These are phyloP conservation scores for Penicillium aurantiogriseum DNA, from an alignment of 2,329 filamentous ascomycete species.

Conservation along the genomic window DNA sequence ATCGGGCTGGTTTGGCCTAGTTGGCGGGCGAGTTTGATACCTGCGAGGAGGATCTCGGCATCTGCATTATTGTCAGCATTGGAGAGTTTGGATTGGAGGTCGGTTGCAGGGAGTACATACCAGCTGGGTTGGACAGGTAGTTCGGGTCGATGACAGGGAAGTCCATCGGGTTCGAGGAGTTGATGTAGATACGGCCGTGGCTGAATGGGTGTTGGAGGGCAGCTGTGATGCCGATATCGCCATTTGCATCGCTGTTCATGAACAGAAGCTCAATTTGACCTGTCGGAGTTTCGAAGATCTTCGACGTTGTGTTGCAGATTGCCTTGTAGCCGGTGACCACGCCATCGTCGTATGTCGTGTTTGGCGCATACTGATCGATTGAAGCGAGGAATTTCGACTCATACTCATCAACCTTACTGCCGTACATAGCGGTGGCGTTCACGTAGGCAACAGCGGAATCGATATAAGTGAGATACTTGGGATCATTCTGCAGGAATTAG, in stretches of 20 bases:
- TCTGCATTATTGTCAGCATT: conserved; percentile 19
- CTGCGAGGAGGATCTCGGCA: conserved; percentile 24
- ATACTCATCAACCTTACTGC: conserved; percentile 11
- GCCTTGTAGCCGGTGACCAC: conserved; percentile 30
- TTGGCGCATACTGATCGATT: conserved; percentile 20
- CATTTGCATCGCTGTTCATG: conserved; percentile 31
- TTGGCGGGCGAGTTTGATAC: conserved; percentile 27
- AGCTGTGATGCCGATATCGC: conserved; percentile 29
- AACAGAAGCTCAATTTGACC: conserved; percentile 30
- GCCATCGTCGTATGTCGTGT: conserved; percentile 25
- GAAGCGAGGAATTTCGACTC: conserved; percentile 16
- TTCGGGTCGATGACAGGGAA: conserved; percentile 33
- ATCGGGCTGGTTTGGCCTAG: conserved; percentile 25
- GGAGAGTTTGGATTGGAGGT: no score
- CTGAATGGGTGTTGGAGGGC: conserved; percentile 32
- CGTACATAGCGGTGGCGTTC: conserved; percentile 25
- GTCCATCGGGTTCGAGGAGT: conserved; percentile 30
- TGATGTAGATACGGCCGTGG: conserved; percentile 32
- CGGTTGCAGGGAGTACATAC: conserved; percentile 11
- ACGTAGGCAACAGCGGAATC: conserved; percentile 30
- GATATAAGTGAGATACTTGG: conserved; percentile 29
- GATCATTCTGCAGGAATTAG: conserved; percentile 22
- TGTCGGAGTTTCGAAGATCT: conserved; percentile 24
- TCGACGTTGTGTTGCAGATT: conserved; percentile 28
- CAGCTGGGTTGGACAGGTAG: conserved; percentile 26